Percentiles rank a stretch among this genome's conserved stretches.
phyloP scores from a whole-genome alignment of 257 asterid species.

The Linaria vulgaris region DNA sequence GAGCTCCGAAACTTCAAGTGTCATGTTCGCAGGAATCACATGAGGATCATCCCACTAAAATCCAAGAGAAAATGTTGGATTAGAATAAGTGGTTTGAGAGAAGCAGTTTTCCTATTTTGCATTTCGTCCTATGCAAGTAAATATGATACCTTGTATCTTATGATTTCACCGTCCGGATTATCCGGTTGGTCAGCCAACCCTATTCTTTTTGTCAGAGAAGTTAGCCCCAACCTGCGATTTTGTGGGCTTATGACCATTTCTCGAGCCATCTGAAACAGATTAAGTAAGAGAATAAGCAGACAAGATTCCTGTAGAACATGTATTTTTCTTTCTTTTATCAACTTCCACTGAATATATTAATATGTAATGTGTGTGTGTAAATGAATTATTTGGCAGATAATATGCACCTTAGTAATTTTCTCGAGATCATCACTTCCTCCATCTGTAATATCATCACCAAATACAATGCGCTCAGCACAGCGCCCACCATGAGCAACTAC shows the following conservation, averaged over 20 bases:
- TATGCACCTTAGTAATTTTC: constrained; percentile 84
- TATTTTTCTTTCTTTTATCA: not conserved
- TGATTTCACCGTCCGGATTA: constrained; percentile 80
- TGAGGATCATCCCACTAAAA: constrained; percentile 95
- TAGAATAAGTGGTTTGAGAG: constrained; percentile 24
- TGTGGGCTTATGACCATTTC: constrained; percentile 97
- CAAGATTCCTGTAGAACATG: constrained; percentile 10
- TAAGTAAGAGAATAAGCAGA: constrained; percentile 21
- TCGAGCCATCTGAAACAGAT: constrained; percentile 77
- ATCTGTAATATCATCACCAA: constrained; percentile 91
- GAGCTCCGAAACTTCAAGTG: constrained; percentile 91
- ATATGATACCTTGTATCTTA: constrained; percentile 71
- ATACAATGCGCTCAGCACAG: constrained; percentile 91
- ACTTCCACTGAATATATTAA: not conserved
- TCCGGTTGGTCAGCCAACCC: constrained; percentile 76
- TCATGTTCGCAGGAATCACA: constrained; percentile 81
- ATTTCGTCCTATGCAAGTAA: constrained; percentile 22
- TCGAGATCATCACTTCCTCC: constrained; percentile 94
- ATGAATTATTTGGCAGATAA: constrained; percentile 1
- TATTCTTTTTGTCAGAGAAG: constrained; percentile 78
- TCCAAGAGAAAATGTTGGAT: constrained; percentile 28
- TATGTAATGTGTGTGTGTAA: too few species aligned
- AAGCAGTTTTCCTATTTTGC: constrained; percentile 15
- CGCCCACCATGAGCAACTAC: constrained; percentile 99
- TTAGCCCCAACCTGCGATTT: constrained; percentile 86